These are phyloP conservation scores for Talaromyces islandicus DNA, from an alignment of 2,329 filamentous ascomycete species.

Conservation along the genomic window DNA sequence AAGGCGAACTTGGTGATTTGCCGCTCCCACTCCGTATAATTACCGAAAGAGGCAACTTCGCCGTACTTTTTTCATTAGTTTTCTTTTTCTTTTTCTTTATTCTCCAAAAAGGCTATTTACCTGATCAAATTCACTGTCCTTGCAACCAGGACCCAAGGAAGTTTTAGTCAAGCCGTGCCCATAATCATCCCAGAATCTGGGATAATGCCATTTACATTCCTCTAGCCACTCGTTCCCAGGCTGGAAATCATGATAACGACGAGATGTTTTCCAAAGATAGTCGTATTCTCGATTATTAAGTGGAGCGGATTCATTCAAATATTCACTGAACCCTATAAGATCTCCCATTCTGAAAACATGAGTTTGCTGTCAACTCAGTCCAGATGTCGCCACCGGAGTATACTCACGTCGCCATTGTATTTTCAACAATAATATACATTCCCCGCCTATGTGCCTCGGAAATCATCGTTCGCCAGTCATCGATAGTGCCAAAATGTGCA, in stretches of 20 bases:
- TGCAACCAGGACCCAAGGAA: conserved; percentile 44
- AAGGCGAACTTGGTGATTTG: conserved; percentile 57
- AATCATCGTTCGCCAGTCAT: conserved; percentile 48
- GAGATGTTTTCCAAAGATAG: conserved; percentile 46
- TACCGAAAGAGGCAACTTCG: conserved; percentile 53
- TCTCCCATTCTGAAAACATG: conserved; percentile 44
- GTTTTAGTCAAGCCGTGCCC: conserved; percentile 42
- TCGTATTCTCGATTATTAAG: conserved; percentile 49
- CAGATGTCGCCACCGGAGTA: neutral
- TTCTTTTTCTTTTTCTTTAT: too few species aligned
- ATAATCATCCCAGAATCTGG: conserved; percentile 51
- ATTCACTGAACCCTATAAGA: conserved; percentile 51
- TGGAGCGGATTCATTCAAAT: conserved; percentile 48
- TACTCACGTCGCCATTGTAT: conserved; percentile 51
- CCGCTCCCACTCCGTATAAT: conserved; percentile 53
- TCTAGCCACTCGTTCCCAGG: conserved; percentile 45
- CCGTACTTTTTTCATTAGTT: conserved; percentile 39
- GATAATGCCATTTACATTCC: conserved; percentile 43
- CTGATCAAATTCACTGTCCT: conserved; percentile 53
- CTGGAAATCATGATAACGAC: conserved; percentile 50
- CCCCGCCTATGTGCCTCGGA: conserved; percentile 49
- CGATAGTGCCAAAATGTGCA: conserved; percentile 51
- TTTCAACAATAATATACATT: conserved; percentile 58
- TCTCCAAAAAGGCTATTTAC: neutral
- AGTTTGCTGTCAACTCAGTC: neutral